Evolutionary conservation across 192 early-diverging fungal species (phyloP), one percentile per base, ranked within the genome.

Genomic region (Gamsiella multidivaricata): DNA sequence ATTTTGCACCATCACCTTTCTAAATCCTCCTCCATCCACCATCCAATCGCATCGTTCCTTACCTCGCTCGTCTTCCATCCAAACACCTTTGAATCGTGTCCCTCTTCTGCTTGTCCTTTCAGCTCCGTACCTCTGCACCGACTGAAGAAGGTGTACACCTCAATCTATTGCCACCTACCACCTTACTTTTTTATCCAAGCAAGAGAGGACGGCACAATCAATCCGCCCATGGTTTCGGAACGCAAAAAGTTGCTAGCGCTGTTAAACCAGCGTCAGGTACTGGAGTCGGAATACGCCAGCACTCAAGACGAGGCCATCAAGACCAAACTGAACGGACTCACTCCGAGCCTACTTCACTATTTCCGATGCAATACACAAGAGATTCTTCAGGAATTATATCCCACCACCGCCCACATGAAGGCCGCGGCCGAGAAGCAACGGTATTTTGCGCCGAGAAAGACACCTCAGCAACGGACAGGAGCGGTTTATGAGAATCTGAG

Each of bases 201-300:
- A 29, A 39, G 18, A 34, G 5, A 26, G 36, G n/a, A 43, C 22
- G 22, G 9, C 28, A 36, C 17, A 57, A 37, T 12, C 33, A 25
- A 46, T 29, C 23, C n/a, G n/a, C 42, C 26, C 23, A 70, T 61
- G 43, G 32, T 65, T 20, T 75, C 71, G 8, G 71, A 75, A 34
- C 57, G 71, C 47, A 75, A 75, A 54, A 65, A 66, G 46, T 18
- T 66, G 42, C 22, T 75, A 11, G 63, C 62, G 6, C 49, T 66
- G 8, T 51, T 75, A 1, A 39, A 59, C 3, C 20, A 23, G 26
- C 52, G 62, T 17, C 71, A 54, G 15, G n/a, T 26, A 31, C 64
- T 75, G 18, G 71, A 75, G 51, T 43, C 56, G 1, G 55, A 58
- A 22, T 36, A 61, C 37, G 37, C 22, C 2, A 18, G 5, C 10